A percentile compares a stretch with the other conserved stretches of the same genome.
phyloP scores from a whole-genome alignment of 768 basidiomycete species.

The Mycena filopes region DNA sequence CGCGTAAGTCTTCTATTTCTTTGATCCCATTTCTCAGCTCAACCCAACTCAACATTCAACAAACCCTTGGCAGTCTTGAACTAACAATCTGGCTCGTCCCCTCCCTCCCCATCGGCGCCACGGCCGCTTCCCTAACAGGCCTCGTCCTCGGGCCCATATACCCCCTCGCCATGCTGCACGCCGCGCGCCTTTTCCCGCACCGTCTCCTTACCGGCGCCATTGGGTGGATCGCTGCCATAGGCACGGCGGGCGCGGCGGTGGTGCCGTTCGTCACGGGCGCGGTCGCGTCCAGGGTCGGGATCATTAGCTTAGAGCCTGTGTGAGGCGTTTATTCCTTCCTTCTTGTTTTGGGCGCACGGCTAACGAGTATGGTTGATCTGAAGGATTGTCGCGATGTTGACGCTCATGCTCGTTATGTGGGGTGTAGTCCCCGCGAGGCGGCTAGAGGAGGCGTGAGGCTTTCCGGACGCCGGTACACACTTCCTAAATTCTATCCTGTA shows the following conservation, averaged over 20 bases:
- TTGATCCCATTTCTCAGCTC: no score
- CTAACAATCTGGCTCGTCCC: conserved; percentile 63
- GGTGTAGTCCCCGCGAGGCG: conserved; percentile 43
- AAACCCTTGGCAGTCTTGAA: conserved; percentile 49
- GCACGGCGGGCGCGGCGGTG: conserved; percentile 60
- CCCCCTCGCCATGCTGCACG: conserved; percentile 64
- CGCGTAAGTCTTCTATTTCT: conserved; percentile 34
- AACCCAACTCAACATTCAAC: background rate
- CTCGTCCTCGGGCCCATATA: conserved; percentile 66
- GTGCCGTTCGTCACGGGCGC: conserved; percentile 65
- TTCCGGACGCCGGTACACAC: no score
- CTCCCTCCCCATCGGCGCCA: conserved; percentile 57
- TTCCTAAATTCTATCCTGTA: background rate
- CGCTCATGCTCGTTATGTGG: conserved; percentile 54
- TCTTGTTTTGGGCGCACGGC: conserved; percentile 48
- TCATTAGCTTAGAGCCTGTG: conserved; percentile 70
- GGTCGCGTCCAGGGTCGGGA: conserved; percentile 69
- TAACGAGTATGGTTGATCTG: conserved; percentile 46
- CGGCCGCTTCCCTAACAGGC: conserved; percentile 60
- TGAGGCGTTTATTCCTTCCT: conserved; percentile 54
- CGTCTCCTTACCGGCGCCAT: conserved; percentile 59
- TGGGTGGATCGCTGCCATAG: conserved; percentile 65
- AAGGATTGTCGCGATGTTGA: conserved; percentile 55
- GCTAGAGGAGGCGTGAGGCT: background rate
- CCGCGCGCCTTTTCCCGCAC: conserved; percentile 63